phyloP scores from a whole-genome alignment of 2,329 filamentous ascomycete species.

The Decorospora gaudefroyi region DNA sequence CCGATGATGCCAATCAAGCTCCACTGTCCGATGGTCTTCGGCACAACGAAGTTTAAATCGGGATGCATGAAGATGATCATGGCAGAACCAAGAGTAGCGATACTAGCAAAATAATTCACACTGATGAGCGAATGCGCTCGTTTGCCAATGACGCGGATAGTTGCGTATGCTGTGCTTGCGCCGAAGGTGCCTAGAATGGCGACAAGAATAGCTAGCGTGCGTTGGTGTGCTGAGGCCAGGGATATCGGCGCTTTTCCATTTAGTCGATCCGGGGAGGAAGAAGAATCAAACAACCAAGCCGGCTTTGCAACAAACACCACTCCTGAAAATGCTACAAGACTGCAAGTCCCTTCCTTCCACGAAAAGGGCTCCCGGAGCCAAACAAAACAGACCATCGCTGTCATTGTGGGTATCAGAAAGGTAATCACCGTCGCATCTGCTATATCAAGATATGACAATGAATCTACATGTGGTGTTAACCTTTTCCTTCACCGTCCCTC shows the following conservation, averaged over 20 bases:
- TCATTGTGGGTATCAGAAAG: conserved; percentile 76
- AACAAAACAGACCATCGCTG: conserved; percentile 77
- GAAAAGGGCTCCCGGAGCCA: conserved; percentile 76
- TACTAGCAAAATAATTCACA: conserved; percentile 77
- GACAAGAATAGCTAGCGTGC: conserved; percentile 68
- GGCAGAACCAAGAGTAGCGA: conserved; percentile 67
- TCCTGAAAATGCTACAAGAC: conserved; percentile 71
- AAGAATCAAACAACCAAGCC: conserved; percentile 54
- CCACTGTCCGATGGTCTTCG: conserved; percentile 62
- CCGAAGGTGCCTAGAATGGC: conserved; percentile 77
- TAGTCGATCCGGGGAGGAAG: conserved; percentile 42
- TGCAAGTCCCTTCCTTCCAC: conserved; percentile 73
- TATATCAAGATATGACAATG: conserved; percentile 74
- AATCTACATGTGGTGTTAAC: conserved; percentile 50
- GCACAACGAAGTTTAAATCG: conserved; percentile 60
- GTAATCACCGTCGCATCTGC: conserved; percentile 86
- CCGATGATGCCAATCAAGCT: conserved; percentile 69
- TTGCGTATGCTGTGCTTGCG: conserved; percentile 70
- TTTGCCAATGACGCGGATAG: conserved; percentile 76
- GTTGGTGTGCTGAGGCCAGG: conserved; percentile 61
- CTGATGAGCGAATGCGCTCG: conserved; percentile 77
- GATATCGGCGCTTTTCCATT: conserved; percentile 12
- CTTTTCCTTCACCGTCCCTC: too few relatives aligned
- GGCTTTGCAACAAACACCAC: conserved; percentile 82
- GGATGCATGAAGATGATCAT: conserved; percentile 61